Percentiles rank a stretch among this genome's conserved stretches.
These are phyloP conservation scores for Malus asiatica DNA, from an alignment of 306 rosid species.

Conservation along the genomic window DNA sequence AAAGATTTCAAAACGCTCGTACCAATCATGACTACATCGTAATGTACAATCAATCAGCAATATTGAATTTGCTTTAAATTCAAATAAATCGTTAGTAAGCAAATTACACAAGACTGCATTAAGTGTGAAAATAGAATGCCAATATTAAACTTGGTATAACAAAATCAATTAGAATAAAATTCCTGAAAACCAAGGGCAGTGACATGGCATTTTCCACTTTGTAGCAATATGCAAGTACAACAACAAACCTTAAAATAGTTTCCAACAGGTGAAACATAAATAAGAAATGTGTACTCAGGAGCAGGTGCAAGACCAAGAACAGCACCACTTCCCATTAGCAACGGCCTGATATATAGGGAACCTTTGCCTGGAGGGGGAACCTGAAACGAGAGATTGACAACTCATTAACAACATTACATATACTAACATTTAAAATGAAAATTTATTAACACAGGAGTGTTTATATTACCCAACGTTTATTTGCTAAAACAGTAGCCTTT, in stretches of 20 bases:
- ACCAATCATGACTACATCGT: not conserved
- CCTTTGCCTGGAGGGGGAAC: constrained; percentile 93
- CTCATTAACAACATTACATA: not conserved
- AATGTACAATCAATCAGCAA: not conserved
- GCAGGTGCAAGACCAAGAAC: constrained; percentile 97
- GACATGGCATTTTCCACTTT: not conserved
- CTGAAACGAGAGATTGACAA: constrained; percentile 38
- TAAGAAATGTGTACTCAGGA: constrained; percentile 89
- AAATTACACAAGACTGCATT: not conserved
- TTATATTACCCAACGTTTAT: constrained; percentile 75
- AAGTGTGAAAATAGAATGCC: not conserved
- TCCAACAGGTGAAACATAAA: constrained; percentile 95
- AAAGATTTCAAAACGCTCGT: not conserved
- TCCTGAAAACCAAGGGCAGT: not conserved
- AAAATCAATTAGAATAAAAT: constrained; percentile 1
- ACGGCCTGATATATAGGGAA: constrained; percentile 87
- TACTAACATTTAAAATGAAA: not conserved
- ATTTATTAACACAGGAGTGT: not conserved
- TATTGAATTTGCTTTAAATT: not conserved
- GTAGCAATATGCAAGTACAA: not conserved
- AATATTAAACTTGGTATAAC: not conserved
- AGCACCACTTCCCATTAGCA: constrained; percentile 95
- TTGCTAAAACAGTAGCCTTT: constrained; percentile 79
- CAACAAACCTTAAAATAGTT: constrained; percentile 83
- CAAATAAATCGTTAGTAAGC: not conserved